Conservation (phyloP, 148 eudicot species). For the Suaeda aralocaspica region DNA sequence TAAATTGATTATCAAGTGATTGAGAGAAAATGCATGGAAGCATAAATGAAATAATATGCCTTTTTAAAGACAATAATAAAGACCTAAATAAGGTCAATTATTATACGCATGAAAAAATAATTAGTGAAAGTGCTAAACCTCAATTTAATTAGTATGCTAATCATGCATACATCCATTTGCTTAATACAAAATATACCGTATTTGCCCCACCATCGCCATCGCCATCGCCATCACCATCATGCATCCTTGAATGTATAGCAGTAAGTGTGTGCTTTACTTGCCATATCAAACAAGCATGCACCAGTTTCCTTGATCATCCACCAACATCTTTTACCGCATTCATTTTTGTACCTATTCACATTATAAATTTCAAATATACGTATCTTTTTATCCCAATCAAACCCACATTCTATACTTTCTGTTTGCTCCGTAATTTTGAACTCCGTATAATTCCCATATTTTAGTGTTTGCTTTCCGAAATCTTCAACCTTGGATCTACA, state of each 20-base stretch:
- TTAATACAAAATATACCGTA: too few species aligned
- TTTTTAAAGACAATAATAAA: too few species aligned
- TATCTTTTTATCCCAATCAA: constrained; percentile 1
- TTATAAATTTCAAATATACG: constrained; percentile 4
- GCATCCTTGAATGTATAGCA: background rate
- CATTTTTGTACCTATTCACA: background rate
- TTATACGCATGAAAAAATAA: too few species aligned
- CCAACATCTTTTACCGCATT: constrained; percentile 11
- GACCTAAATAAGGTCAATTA: too few species aligned
- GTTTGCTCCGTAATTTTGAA: background rate
- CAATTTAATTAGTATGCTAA: too few species aligned
- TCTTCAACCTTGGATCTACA: constrained; percentile 1
- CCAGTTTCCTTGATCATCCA: constrained; percentile 15
- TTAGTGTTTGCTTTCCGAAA: background rate
- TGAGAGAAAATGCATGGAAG: too few species aligned
- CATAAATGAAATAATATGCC: too few species aligned
- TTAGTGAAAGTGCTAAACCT: too few species aligned
- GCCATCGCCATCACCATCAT: background rate
- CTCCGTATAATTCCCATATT: background rate
- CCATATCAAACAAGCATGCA: background rate
- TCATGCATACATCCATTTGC: too few species aligned
- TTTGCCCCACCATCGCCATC: too few species aligned
- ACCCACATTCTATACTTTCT: background rate
- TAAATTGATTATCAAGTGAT: too few species aligned
- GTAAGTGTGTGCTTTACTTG: background rate